These are phyloP conservation scores for Talaromyces sp. DNA, from an alignment of 2,329 filamentous ascomycete genomes.

Conservation along the genomic window DNA sequence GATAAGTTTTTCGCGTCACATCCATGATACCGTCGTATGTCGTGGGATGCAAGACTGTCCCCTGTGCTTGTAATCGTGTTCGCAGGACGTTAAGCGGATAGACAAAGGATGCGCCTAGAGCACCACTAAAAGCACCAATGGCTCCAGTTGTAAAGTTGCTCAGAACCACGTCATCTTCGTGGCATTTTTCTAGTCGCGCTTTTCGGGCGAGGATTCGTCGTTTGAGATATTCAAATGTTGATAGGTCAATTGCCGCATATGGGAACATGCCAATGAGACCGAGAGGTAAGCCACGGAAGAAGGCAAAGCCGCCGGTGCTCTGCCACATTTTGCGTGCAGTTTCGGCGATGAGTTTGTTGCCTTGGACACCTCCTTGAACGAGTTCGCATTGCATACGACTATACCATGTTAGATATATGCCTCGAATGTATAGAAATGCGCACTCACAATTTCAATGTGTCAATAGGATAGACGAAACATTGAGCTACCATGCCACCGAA, in stretches of 20 bases:
- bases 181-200: slow-evolving; percentile 64
- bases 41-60: slow-evolving; percentile 82
- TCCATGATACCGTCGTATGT: slow-evolving; percentile 91
- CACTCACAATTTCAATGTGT: slow-evolving; percentile 61
- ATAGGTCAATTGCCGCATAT: slow-evolving; percentile 93
- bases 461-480: slow-evolving; percentile 92
- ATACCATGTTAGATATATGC: slow-evolving; percentile 13
- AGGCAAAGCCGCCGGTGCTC: slow-evolving; percentile 68
- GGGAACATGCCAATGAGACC: slow-evolving; percentile 96
- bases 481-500: slow-evolving; percentile 92
- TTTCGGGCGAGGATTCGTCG: slow-evolving; percentile 66
- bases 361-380: slow-evolving; percentile 76
- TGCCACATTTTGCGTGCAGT: slow-evolving; percentile 85
- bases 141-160: slow-evolving; percentile 80
- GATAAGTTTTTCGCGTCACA: slow-evolving; percentile 77
- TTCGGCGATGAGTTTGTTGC: slow-evolving; percentile 75
- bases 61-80: slow-evolving; percentile 89
- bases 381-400: slow-evolving; percentile 91
- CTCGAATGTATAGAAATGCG: no score
- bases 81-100: slow-evolving; percentile 93
- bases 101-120: slow-evolving; percentile 86
- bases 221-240: slow-evolving; percentile 92
- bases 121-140: slow-evolving; percentile 87
- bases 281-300: slow-evolving; percentile 91
- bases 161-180: slow-evolving; percentile 77